Percentiles rank a stretch among this genome's conserved stretches.
phyloP scores from a whole-genome alignment of 805 yeast species.

The Candida sithepensis region DNA sequence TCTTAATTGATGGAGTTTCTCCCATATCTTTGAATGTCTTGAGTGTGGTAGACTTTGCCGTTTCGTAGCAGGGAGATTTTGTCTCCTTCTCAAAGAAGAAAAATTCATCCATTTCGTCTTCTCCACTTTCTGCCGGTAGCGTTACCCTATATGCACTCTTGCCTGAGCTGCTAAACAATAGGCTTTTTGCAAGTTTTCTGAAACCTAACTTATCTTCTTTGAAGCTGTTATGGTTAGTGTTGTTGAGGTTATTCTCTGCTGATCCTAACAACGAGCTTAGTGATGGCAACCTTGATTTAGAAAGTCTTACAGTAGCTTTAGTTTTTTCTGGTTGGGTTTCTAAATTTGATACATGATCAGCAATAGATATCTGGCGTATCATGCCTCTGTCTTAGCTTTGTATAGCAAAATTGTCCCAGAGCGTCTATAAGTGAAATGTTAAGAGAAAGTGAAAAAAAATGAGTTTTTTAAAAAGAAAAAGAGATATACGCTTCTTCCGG shows the following conservation, averaged over 20 bases:
- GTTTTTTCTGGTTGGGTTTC: constrained; percentile 4
- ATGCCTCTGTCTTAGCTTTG: not conserved
- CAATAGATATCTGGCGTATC: not conserved
- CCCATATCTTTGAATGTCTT: not conserved
- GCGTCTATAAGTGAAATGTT: not conserved
- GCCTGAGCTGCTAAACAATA: constrained; percentile 14
- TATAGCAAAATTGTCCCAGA: not conserved
- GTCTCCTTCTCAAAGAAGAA: not conserved
- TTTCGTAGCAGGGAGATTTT: not conserved
- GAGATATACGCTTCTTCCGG: not conserved
- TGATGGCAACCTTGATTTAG: constrained; percentile 17
- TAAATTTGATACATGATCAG: not conserved
- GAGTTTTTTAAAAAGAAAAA: not conserved
- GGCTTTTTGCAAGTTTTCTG: constrained; percentile 24
- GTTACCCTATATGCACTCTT: not conserved
- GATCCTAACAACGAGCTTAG: constrained; percentile 18
- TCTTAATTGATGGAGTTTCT: not conserved
- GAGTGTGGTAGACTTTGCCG: not conserved
- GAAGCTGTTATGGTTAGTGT: not conserved
- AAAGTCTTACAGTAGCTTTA: constrained; percentile 9
- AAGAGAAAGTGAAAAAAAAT: not conserved
- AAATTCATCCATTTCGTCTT: not conserved
- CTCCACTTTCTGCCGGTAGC: not conserved
- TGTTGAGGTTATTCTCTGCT: constrained; percentile 7
- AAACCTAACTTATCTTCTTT: constrained; percentile 23